phyloP scores from a whole-genome alignment of 129 eudicot genomes.

The Flaveria linearis region DNA sequence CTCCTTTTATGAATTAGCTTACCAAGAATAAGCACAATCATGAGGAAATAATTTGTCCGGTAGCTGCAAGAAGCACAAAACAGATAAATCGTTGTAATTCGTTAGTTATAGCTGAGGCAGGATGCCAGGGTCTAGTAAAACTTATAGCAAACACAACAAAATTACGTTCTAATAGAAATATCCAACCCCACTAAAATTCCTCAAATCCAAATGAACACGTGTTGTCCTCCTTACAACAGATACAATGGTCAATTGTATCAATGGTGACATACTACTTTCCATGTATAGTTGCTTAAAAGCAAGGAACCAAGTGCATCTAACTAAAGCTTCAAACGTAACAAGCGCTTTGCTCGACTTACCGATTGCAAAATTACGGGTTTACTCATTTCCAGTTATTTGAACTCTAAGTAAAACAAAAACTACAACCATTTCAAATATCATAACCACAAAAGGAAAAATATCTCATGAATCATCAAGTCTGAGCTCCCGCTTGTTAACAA shows the following conservation, averaged over 20 bases:
- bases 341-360: background rate
- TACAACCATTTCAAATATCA: background rate
- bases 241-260: background rate
- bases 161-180: background rate
- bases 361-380: slow-evolving; percentile 10
- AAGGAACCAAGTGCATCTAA: background rate
- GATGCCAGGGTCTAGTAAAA: background rate
- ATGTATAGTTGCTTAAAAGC: background rate
- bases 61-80: slow-evolving; percentile 62
- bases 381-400: background rate
- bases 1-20: slow-evolving; percentile 19
- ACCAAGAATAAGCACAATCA: slow-evolving; percentile 90
- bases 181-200: slow-evolving; percentile 2
- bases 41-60: slow-evolving; percentile 86
- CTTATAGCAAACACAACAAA: background rate
- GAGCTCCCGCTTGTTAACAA: slow-evolving; percentile 9
- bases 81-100: background rate
- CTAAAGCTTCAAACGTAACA: slow-evolving; percentile 13
- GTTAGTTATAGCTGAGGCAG: background rate
- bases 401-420: slow-evolving; percentile 1
- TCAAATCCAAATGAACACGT: slow-evolving; percentile 1
- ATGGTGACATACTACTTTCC: background rate
- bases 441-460: background rate
- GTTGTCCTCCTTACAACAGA: background rate
- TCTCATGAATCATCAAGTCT: background rate